phyloP scores from a whole-genome alignment of 2,329 filamentous ascomycete genomes.

The Ophiostoma piceae region DNA sequence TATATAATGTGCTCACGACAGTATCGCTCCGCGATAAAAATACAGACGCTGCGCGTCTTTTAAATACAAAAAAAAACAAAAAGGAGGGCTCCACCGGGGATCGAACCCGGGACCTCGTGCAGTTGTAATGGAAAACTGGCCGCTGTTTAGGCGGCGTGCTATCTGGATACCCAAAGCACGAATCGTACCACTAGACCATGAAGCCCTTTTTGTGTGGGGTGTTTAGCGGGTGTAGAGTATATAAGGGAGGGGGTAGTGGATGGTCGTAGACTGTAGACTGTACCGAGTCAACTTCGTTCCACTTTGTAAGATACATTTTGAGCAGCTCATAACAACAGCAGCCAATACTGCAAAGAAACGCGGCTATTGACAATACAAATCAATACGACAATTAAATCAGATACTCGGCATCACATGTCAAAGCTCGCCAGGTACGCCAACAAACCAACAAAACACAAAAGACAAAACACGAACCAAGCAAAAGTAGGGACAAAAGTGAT shows the following conservation, averaged over 20 bases:
- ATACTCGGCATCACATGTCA: neutral
- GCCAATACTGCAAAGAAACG: too few relatives aligned
- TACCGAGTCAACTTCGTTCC: too few relatives aligned
- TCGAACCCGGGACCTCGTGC: constrained; percentile 20
- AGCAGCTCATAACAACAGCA: too few relatives aligned
- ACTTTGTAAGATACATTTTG: too few relatives aligned
- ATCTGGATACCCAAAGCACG: constrained; percentile 17
- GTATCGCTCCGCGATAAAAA: too few relatives aligned
- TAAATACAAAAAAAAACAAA: neutral
- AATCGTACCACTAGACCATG: constrained; percentile 20
- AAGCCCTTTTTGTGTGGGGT: constrained; percentile 12
- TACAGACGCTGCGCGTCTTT: too few relatives aligned
- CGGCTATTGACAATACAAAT: too few relatives aligned
- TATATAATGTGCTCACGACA: too few relatives aligned
- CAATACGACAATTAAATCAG: too few relatives aligned
- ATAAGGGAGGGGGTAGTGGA: neutral
- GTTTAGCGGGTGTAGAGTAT: neutral
- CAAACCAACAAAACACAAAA: neutral
- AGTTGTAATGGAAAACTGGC: constrained; percentile 11
- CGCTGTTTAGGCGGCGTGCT: constrained; percentile 1
- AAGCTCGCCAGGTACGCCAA: neutral
- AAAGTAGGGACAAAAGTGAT: too few relatives aligned
- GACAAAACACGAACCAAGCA: neutral
- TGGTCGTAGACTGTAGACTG: too few relatives aligned
- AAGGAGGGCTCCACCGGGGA: constrained; percentile 18